Base-by-base conservation (phyloP, 495 filamentous ascomycete genomes). In the Haplographium delicatum region DNA sequence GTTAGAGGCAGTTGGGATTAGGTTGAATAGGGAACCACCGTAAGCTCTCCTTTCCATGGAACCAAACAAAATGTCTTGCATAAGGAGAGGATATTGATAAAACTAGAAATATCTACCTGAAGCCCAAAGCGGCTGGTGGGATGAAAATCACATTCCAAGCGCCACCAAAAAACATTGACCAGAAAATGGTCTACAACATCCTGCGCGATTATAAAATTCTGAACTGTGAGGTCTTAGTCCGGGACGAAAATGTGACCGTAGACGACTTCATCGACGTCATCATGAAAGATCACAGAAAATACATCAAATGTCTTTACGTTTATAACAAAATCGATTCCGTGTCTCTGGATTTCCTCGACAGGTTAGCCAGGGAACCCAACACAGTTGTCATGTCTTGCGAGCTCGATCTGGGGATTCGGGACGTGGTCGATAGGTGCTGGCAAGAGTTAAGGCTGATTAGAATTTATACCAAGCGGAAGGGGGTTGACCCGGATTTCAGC, bases 301-400 rank as follows among this genome's bases (percentile, higher is more conserved):
- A 99, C 72, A 96, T 99, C 72, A 71, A 68, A 47, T 95, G 90
- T 62, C 78, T 99, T 20, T 99, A 99, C 70, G 94, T 96, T 24
- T 99, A 99, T 80, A 99, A 99, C 85, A 99, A 99, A 70, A 95
- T 99, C 72, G 94, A 99, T 74, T 85, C 82, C 65, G 84, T 99
- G 58, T 90, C 86, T 22, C 77, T 99, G 53, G 88, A 96, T 58
- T 94, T 91, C 72, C 79, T 99, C 15, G 87, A 99, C 68, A 79
- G 85, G 59, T 74, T 99, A 3, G 94, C 94, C 9, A 84, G 88
- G 46, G 94, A 99, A 66, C 87, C 88, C 3, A 76, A 96, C 68
- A 97, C 94, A 3, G 87, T 82, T 5, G 93, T 99, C 53, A 99
- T 99, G 94, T 88, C 82, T 64, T 99, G 94, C 69, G 94, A 97